phyloP scores from a whole-genome alignment of 2,329 filamentous ascomycete species.

The Celoporthe dispersa region DNA sequence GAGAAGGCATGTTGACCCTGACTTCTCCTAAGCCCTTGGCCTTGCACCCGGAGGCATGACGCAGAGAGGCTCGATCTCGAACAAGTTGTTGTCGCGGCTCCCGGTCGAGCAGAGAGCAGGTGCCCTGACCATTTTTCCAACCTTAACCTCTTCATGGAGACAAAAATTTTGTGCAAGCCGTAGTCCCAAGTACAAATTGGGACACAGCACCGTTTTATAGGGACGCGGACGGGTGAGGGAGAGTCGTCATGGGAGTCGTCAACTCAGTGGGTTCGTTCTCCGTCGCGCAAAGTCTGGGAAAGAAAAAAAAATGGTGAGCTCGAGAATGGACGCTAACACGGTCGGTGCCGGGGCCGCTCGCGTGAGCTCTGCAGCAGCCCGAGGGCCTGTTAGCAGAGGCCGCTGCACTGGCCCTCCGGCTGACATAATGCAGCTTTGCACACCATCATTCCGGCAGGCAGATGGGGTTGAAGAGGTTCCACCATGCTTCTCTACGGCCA shows the following conservation, averaged over 20 bases:
- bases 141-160: slow-evolving; percentile 64
- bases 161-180: slow-evolving; percentile 22
- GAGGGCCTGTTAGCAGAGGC: slow-evolving; percentile 10
- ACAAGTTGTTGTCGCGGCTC: slow-evolving; percentile 33
- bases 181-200: slow-evolving; percentile 24
- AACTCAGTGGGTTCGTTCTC: slow-evolving; percentile 7
- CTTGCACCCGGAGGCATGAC: slow-evolving; percentile 24
- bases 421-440: slow-evolving; percentile 33
- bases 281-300: slow-evolving; percentile 28
- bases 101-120: slow-evolving; percentile 57
- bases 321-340: slow-evolving; percentile 23
- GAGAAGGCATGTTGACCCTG: slow-evolving; percentile 30
- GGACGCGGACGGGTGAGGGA: slow-evolving; percentile 20
- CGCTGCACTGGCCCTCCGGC: slow-evolving; percentile 26
- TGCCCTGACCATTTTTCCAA: slow-evolving; percentile 64
- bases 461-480: not conserved
- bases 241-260: slow-evolving; percentile 28
- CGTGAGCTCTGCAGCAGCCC: slow-evolving; percentile 32
- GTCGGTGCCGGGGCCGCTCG: slow-evolving; percentile 23
- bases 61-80: slow-evolving; percentile 33
- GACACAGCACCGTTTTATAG: slow-evolving; percentile 26
- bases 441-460: slow-evolving; percentile 22
- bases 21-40: slow-evolving; percentile 15
- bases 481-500: slow-evolving; percentile 20
- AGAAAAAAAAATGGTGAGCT: slow-evolving; percentile 30